Conservation (phyloP, 371 early-diverging fungal species). For the Sporodiniella umbellata region DNA sequence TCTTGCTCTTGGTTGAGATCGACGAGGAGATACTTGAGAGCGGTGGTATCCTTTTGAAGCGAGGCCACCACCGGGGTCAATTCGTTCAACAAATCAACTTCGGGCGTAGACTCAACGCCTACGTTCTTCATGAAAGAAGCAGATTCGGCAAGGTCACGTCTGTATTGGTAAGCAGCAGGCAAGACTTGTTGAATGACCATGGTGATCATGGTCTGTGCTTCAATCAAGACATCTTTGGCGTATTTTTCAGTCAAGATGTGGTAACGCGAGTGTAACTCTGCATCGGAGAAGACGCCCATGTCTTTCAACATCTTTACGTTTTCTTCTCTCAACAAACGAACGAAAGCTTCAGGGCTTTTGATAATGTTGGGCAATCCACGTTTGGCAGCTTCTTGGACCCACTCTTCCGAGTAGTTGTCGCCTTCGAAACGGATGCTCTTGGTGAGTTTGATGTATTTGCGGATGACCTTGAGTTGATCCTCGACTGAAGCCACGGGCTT, state of each 20-base stretch:
- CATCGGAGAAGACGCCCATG: constrained; percentile 81
- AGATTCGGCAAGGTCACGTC: constrained; percentile 81
- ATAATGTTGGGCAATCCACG: constrained; percentile 94
- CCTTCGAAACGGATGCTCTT: constrained; percentile 95
- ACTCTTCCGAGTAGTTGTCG: constrained; percentile 90
- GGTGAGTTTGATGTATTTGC: constrained; percentile 74
- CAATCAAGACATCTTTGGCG: constrained; percentile 92
- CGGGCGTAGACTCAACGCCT: constrained; percentile 61
- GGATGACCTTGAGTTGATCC: constrained; percentile 87
- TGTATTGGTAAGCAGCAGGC: constrained; percentile 86
- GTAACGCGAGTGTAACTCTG: constrained; percentile 90
- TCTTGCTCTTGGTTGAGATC: constrained; percentile 56
- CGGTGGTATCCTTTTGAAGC: constrained; percentile 54
- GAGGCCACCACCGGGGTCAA: constrained; percentile 59
- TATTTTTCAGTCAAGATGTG: constrained; percentile 94
- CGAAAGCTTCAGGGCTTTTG: constrained; percentile 86
- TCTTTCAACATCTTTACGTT: constrained; percentile 77
- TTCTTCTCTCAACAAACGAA: constrained; percentile 64
- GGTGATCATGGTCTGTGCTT: constrained; percentile 87
- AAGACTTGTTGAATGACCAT: constrained; percentile 83
- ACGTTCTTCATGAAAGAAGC: constrained; percentile 65
- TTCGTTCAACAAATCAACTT: constrained; percentile 65
- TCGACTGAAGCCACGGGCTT: constrained; percentile 76
- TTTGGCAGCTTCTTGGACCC: constrained; percentile 75
- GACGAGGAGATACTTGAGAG: constrained; percentile 60